phyloP scores from a whole-genome alignment of 2,329 filamentous ascomycete species.

The Pyrenophora teres region DNA sequence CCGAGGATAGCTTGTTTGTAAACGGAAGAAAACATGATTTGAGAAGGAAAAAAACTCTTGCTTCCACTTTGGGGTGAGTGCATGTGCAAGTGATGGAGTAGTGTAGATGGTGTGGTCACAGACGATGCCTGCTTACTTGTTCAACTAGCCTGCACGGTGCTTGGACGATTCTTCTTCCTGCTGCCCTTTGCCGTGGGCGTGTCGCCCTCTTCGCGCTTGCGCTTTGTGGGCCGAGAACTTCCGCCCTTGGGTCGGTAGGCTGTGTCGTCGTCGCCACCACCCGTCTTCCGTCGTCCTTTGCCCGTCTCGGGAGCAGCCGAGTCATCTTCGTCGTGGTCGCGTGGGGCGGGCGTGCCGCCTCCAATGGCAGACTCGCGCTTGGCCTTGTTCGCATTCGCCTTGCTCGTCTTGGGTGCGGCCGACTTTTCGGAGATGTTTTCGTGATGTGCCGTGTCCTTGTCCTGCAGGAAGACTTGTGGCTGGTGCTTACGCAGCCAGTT shows the following conservation, averaged over 20 bases:
- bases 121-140: too few species aligned
- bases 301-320: slow-evolving; percentile 38
- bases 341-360: slow-evolving; percentile 41
- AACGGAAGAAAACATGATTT: background rate
- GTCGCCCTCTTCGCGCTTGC: slow-evolving; percentile 51
- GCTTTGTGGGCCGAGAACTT: slow-evolving; percentile 48
- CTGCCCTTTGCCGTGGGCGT: slow-evolving; percentile 28
- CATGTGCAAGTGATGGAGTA: background rate
- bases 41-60: background rate
- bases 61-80: background rate
- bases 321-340: slow-evolving; percentile 52
- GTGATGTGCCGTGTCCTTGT: slow-evolving; percentile 56
- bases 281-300: slow-evolving; percentile 35
- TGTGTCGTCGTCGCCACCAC: slow-evolving; percentile 48
- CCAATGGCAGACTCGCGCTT: slow-evolving; percentile 43
- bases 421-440: slow-evolving; percentile 46
- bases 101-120: background rate
- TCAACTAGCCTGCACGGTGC: slow-evolving; percentile 15
- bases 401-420: slow-evolving; percentile 30
- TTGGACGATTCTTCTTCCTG: slow-evolving; percentile 43
- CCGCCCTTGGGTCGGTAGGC: slow-evolving; percentile 57
- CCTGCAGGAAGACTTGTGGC: slow-evolving; percentile 82
- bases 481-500: slow-evolving; percentile 91
- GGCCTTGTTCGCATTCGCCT: slow-evolving; percentile 32
- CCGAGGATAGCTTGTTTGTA: background rate